Evolutionary conservation across 345 rosid genomes (phyloP).

Genomic region (Populus davidiana): DNA sequence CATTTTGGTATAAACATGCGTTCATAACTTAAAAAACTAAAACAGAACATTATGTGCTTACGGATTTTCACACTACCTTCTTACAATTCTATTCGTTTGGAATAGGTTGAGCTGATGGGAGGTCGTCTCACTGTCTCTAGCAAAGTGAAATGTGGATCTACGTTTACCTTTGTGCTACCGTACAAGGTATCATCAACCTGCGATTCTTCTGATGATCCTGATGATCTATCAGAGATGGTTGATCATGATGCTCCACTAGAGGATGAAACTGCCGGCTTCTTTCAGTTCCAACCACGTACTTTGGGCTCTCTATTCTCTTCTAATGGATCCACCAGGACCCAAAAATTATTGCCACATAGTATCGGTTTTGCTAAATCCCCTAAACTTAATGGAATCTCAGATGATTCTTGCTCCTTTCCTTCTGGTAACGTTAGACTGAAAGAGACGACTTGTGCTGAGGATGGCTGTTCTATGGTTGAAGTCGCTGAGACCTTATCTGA

Average conservation of each 20-base stretch:
- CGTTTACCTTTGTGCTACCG: conserved; percentile 81
- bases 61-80: neutral
- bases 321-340: conserved; percentile 47
- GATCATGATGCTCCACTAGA: conserved; percentile 56
- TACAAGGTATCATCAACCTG: conserved; percentile 57
- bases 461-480: conserved; percentile 54
- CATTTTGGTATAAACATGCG: neutral
- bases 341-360: conserved; percentile 29
- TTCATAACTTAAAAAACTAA: neutral
- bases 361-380: conserved; percentile 37
- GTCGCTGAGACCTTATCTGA: conserved; percentile 42
- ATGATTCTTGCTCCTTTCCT: conserved; percentile 41
- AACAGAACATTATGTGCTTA: neutral
- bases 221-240: conserved; percentile 68
- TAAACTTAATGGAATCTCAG: conserved; percentile 36
- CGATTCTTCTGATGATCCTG: conserved; percentile 71
- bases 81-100: conserved; percentile 21
- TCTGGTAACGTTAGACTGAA: conserved; percentile 32
- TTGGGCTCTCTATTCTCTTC: conserved; percentile 58
- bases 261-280: conserved; percentile 65
- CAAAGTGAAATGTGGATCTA: conserved; percentile 72
- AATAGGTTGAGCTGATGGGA: conserved; percentile 94
- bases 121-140: conserved; percentile 88
- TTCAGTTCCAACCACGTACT: conserved; percentile 72
- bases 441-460: conserved; percentile 44